phyloP scores from a whole-genome alignment of 176 grass and related monocot species.

The Phoenix dactylifera region DNA sequence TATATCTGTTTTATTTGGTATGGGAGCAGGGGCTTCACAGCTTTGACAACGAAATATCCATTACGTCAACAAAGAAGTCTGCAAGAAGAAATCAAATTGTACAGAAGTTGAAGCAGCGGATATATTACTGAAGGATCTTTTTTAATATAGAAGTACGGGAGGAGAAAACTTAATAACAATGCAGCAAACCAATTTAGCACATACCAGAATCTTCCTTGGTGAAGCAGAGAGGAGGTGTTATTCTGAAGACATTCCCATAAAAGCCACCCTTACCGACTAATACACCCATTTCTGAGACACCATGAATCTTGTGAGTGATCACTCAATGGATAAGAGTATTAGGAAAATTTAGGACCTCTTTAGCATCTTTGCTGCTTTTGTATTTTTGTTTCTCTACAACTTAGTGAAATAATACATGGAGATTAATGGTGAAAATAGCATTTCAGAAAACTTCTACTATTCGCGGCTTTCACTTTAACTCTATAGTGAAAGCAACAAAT shows the following conservation, averaged over 20 bases:
- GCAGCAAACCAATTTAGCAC: not conserved
- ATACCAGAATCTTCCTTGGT: constrained; percentile 85
- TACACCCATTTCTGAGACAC: constrained; percentile 67
- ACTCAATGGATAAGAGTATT: not conserved
- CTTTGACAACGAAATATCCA: constrained; percentile 78
- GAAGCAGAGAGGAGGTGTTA: constrained; percentile 90
- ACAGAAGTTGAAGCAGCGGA: too few species aligned
- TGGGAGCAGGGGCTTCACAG: constrained; percentile 29
- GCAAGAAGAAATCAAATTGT: constrained; percentile 18
- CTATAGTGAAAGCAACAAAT: too few species aligned
- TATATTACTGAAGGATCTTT: not conserved
- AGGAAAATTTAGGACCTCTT: too few species aligned
- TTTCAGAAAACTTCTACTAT: too few species aligned
- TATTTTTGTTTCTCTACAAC: too few species aligned
- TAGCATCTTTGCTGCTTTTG: too few species aligned
- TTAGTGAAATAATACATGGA: too few species aligned
- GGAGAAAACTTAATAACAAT: not conserved
- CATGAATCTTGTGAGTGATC: not conserved
- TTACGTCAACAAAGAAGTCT: constrained; percentile 78
- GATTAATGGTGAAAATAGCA: too few species aligned
- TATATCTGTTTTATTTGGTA: not conserved
- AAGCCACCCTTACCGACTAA: constrained; percentile 90
- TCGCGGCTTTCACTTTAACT: too few species aligned
- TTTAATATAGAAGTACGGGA: not conserved
- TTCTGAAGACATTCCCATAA: constrained; percentile 96